Evolutionary conservation across 305 asterid genomes (phyloP).

Genomic region (Fraxinus dipetala): DNA sequence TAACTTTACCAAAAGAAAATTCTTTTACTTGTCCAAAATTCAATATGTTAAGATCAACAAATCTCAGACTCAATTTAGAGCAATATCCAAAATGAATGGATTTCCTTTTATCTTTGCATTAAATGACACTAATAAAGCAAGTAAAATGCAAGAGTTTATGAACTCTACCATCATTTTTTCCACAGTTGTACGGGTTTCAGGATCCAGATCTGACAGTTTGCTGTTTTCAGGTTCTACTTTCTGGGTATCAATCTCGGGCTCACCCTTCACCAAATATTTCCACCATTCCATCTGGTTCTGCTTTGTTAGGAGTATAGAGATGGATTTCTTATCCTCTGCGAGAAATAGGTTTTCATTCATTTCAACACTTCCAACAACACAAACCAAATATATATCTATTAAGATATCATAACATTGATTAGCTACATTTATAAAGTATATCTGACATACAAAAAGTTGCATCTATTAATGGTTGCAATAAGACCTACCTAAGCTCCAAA

Average conservation of each 20-base stretch:
- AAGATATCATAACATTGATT: neutral
- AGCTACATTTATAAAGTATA: neutral
- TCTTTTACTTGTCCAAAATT: neutral
- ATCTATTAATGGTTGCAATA: neutral
- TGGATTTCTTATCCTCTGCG: constrained; percentile 77
- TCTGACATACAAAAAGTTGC: neutral
- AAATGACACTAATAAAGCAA: neutral
- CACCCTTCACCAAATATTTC: constrained; percentile 83
- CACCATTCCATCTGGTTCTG: constrained; percentile 94
- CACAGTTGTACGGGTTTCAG: constrained; percentile 75
- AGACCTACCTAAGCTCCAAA: constrained; percentile 76
- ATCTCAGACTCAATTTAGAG: neutral
- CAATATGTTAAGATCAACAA: neutral
- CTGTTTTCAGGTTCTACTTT: constrained; percentile 86
- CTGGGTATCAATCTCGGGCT: constrained; percentile 77
- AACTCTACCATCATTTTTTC: constrained; percentile 82
- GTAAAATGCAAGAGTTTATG: neutral
- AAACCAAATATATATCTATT: neutral
- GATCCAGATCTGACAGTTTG: constrained; percentile 71
- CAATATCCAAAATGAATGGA: neutral
- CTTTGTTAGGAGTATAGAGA: constrained; percentile 72
- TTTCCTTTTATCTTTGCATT: neutral
- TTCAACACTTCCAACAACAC: neutral
- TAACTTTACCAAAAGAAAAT: too few relatives aligned
- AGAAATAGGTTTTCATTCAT: neutral